phyloP scores from a whole-genome alignment of 495 filamentous ascomycete genomes.

The Neurospora sp. region DNA sequence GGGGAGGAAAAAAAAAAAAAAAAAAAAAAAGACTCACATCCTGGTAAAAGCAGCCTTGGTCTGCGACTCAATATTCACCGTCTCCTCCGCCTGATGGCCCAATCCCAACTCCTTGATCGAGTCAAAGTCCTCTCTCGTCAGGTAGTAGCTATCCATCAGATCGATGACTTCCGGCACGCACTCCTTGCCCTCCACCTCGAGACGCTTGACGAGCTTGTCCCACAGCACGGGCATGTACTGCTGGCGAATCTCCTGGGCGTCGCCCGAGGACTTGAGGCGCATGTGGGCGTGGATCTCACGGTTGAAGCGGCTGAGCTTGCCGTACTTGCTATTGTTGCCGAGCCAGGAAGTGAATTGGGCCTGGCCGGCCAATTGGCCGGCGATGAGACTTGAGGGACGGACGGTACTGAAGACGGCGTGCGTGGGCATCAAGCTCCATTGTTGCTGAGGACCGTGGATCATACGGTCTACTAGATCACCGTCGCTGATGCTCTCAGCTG shows the following conservation, averaged over 20 bases:
- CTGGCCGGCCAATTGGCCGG: slow-evolving; percentile 54
- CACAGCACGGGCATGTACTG: slow-evolving; percentile 90
- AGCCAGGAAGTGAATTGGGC: slow-evolving; percentile 78
- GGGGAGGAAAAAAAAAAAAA: no score
- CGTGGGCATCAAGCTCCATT: slow-evolving; percentile 95
- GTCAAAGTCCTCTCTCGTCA: slow-evolving; percentile 94
- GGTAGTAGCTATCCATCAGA: slow-evolving; percentile 93
- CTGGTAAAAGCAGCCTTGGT: slow-evolving; percentile 85
- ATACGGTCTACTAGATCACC: slow-evolving; percentile 94
- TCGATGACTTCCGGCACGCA: slow-evolving; percentile 63
- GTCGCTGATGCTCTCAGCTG: slow-evolving; percentile 91
- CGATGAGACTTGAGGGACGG: slow-evolving; percentile 78
- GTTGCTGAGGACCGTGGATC: slow-evolving; percentile 96
- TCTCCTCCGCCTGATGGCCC: slow-evolving; percentile 65
- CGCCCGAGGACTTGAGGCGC: slow-evolving; percentile 83
- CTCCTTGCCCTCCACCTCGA: slow-evolving; percentile 66
- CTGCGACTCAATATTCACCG: slow-evolving; percentile 68
- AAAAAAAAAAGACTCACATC: slow-evolving; percentile 30
- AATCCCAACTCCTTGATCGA: slow-evolving; percentile 84
- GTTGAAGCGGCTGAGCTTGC: slow-evolving; percentile 73
- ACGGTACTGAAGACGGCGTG: slow-evolving; percentile 98
- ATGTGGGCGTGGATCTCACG: slow-evolving; percentile 97
- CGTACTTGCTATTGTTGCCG: slow-evolving; percentile 85
- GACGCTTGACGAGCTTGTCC: slow-evolving; percentile 60
- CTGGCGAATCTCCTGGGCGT: slow-evolving; percentile 87